Base-by-base conservation (phyloP, 1,284 basidiomycete genomes). In the Phellinidium pouzarii region DNA sequence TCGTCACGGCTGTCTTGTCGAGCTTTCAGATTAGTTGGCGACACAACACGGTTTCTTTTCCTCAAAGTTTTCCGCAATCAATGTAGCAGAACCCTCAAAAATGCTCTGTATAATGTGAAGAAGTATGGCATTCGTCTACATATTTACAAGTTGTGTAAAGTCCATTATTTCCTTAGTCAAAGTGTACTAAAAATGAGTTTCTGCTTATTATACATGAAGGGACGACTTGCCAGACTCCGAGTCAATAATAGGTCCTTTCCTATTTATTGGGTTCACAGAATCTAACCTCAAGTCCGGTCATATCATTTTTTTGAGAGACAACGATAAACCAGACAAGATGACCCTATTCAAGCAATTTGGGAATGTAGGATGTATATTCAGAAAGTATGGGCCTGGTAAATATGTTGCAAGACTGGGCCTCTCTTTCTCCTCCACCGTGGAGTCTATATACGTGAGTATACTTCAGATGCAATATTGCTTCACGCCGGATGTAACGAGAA, bases 331-430 rank as follows among this genome's bases (percentile, higher is more conserved):
- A 1, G 58, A 58, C n/a, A 44, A 52, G 0, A 36, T 44, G 31
- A 2, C 31, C 19, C 48, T 65, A 5, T 53, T 60, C 9, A 50
- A 57, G 7, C 14, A 53, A 19, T 58, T 64, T 37, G 59, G 59
- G 1, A 53, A 61, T n/a, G 44, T 65, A 2, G 47, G 47, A 25
- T 23, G 46, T 1, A 63, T 65, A 0, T 63, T 59, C 31, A 31
- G 44, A 3, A 38, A 49, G 17, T 43, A 36, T 23, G 63, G 64
- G 1, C 58, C 59, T 20, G 64, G 64, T 0, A 65, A 64, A 53
- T 65, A 62, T 38, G 51, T 59, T 3, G 64, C 64, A 22, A 50
- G 64, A 17, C 25, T 64, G 2, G 60, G 60, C 2, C 50, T 65
- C 17, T 61, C 60, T 0, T 65, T 65, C 52, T 64, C 64, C 0